phyloP scores from a whole-genome alignment of 2,329 filamentous ascomycete species.

The Epicoccum sorghinum region DNA sequence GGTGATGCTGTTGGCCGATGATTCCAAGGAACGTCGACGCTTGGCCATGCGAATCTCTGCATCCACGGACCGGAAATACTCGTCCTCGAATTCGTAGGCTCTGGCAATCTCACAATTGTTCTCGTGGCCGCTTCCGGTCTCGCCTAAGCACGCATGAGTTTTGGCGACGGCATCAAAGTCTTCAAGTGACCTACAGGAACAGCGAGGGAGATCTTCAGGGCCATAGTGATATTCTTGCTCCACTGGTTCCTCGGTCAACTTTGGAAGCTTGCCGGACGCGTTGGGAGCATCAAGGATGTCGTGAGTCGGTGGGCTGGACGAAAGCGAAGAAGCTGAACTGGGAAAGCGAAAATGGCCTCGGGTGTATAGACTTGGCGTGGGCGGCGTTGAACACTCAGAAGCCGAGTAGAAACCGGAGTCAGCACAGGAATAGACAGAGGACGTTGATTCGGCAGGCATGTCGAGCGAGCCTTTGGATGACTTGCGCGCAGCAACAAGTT shows the following conservation, averaged over 20 bases:
- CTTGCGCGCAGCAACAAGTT: slow-evolving; percentile 47
- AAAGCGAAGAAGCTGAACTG: slow-evolving; percentile 80
- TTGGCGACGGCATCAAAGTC: slow-evolving; percentile 13
- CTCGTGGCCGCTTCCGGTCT: slow-evolving; percentile 65
- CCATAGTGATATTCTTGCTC: slow-evolving; percentile 69
- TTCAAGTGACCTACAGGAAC: slow-evolving; percentile 69
- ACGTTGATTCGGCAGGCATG: slow-evolving; percentile 40
- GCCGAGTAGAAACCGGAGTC: slow-evolving; percentile 55
- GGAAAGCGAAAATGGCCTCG: slow-evolving; percentile 69
- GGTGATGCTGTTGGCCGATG: slow-evolving; percentile 66
- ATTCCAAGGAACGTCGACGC: slow-evolving; percentile 65
- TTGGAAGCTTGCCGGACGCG: slow-evolving; percentile 72
- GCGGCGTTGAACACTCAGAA: slow-evolving; percentile 72
- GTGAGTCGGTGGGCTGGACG: slow-evolving; percentile 58
- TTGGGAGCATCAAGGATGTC: slow-evolving; percentile 64
- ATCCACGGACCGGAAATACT: slow-evolving; percentile 66
- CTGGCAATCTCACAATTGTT: slow-evolving; percentile 50
- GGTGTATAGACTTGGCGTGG: slow-evolving; percentile 72
- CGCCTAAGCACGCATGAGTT: slow-evolving; percentile 55
- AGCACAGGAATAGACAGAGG: slow-evolving; percentile 42
- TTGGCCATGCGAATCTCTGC: slow-evolving; percentile 62
- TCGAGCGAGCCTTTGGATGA: slow-evolving; percentile 43
- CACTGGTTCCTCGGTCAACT: slow-evolving; percentile 82
- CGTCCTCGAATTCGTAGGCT: slow-evolving; percentile 68
- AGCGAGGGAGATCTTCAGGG: slow-evolving; percentile 57